Percentiles rank a stretch among this genome's conserved stretches.
phyloP scores from a whole-genome alignment of 2,329 filamentous ascomycete species.

The Curvularia spicifera region DNA sequence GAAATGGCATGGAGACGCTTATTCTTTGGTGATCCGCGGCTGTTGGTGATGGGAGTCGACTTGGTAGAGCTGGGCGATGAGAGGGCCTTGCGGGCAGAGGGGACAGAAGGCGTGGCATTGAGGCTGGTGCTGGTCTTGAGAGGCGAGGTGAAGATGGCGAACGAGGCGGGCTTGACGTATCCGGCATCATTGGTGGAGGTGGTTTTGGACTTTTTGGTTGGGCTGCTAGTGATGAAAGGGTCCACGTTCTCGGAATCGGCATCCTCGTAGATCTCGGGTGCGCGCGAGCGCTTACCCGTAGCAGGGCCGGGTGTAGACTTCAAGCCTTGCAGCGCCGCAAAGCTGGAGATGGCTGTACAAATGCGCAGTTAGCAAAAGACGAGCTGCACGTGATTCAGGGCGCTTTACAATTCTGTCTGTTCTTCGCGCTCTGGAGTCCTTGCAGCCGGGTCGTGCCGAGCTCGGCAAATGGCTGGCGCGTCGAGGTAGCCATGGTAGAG shows the following conservation, averaged over 20 bases:
- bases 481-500: slow-evolving; percentile 51
- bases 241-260: slow-evolving; percentile 66
- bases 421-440: slow-evolving; percentile 75
- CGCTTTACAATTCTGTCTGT: slow-evolving; percentile 69
- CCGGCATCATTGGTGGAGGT: slow-evolving; percentile 30
- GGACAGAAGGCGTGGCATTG: slow-evolving; percentile 36
- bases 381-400: not conserved
- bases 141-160: slow-evolving; percentile 46
- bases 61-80: slow-evolving; percentile 52
- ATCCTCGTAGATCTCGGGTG: slow-evolving; percentile 53
- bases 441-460: slow-evolving; percentile 73
- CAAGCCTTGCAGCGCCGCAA: slow-evolving; percentile 37
- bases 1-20: slow-evolving; percentile 74
- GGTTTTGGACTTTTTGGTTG: slow-evolving; percentile 61
- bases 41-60: slow-evolving; percentile 52
- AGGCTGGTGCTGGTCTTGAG: slow-evolving; percentile 31
- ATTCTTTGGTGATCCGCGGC: slow-evolving; percentile 78
- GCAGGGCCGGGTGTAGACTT: slow-evolving; percentile 39
- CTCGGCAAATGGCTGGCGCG: slow-evolving; percentile 77
- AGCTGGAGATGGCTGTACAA: slow-evolving; percentile 40
- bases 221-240: slow-evolving; percentile 58
- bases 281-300: slow-evolving; percentile 55
- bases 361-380: slow-evolving; percentile 30
- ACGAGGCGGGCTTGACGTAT: slow-evolving; percentile 51
- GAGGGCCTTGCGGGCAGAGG: slow-evolving; percentile 49